phyloP scores from a whole-genome alignment of 176 grass and related monocot genomes.

The Dactylis glomerata region DNA sequence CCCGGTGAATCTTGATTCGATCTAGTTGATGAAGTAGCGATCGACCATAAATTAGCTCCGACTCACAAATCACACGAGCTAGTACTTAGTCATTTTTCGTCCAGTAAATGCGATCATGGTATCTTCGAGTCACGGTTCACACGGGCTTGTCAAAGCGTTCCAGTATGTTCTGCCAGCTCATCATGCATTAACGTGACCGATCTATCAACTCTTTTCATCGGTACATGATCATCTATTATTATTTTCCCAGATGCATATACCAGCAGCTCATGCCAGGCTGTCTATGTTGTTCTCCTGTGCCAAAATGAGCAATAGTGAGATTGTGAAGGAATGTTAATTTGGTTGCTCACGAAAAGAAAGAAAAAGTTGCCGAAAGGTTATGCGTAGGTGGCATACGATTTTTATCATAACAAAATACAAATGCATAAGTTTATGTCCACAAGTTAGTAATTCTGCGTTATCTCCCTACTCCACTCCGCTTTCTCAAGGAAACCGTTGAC shows the following conservation, averaged over 20 bases:
- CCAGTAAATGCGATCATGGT: too few species aligned
- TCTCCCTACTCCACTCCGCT: neutral
- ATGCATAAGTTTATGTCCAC: neutral
- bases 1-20: too few species aligned
- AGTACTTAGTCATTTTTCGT: too few species aligned
- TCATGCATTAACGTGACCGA: neutral
- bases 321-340: neutral
- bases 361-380: neutral
- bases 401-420: neutral
- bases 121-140: neutral
- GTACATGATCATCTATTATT: neutral
- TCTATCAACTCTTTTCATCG: neutral
- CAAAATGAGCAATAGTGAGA: neutral
- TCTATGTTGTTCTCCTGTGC: neutral
- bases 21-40: too few species aligned
- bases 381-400: neutral
- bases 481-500: neutral
- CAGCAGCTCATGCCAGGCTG: neutral
- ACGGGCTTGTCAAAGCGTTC: neutral
- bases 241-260: neutral
- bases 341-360: neutral
- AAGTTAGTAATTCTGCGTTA: neutral
- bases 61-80: neutral
- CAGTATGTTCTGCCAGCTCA: neutral
- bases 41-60: too few species aligned